phyloP scores from a whole-genome alignment of 2,329 filamentous ascomycete species.

The Coniochaeta hoffmannii region DNA sequence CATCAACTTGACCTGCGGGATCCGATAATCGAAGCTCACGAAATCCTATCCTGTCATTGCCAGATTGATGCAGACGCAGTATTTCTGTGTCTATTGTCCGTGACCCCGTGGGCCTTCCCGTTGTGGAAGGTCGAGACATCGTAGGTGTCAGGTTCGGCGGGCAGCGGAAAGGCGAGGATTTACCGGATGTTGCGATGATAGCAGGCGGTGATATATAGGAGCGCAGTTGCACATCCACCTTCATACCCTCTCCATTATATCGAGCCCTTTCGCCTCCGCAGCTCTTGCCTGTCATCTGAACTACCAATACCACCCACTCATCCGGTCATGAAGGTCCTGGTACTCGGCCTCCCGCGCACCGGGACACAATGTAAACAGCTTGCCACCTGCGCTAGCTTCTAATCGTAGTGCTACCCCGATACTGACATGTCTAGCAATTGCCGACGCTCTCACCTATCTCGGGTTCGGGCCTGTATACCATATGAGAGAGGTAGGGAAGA shows the following conservation, averaged over 20 bases:
- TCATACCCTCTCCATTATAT: too few relatives aligned
- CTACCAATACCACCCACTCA: neutral
- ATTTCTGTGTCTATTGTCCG: neutral
- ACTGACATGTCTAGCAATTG: slow-evolving; percentile 16
- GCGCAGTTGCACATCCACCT: too few relatives aligned
- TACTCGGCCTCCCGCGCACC: slow-evolving; percentile 24
- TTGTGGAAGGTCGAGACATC: neutral
- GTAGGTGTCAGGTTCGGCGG: neutral
- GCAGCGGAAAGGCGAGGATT: neutral
- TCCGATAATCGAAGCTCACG: too few relatives aligned
- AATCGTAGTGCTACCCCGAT: neutral
- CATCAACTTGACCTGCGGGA: too few relatives aligned
- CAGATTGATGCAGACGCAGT: too few relatives aligned
- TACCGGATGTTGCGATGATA: neutral
- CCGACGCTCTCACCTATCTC: slow-evolving; percentile 20
- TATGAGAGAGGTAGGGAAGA: slow-evolving; percentile 24
- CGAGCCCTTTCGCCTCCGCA: neutral
- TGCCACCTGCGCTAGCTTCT: neutral
- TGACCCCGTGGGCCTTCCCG: neutral
- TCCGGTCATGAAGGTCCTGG: slow-evolving; percentile 22
- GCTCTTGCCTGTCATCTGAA: neutral
- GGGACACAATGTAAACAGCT: slow-evolving; percentile 21
- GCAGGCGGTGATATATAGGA: neutral
- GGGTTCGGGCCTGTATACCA: slow-evolving; percentile 24
- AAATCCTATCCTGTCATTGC: too few relatives aligned